These are phyloP conservation scores for Wickerhamomyces rabaulensis DNA, from an alignment of 805 yeast genomes.

Conservation along the genomic window DNA sequence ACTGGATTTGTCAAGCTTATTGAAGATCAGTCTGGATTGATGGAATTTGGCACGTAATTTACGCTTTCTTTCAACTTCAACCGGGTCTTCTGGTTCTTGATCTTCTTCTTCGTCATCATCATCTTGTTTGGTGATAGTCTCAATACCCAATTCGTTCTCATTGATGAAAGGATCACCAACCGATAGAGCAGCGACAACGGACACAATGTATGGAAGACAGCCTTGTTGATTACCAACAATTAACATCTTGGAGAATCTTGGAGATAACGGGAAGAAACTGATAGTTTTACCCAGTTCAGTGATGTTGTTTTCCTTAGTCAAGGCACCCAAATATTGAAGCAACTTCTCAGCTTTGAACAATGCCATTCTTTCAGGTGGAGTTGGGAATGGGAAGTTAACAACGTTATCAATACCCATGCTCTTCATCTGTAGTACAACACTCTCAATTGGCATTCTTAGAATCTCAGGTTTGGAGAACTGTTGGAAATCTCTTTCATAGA, in stretches of 20 bases:
- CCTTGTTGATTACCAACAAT: conserved; percentile 81
- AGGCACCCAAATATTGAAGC: conserved; percentile 72
- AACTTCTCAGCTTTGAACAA: conserved; percentile 63
- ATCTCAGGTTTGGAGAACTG: conserved; percentile 89
- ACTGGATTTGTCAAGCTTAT: conserved; percentile 63
- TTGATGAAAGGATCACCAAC: conserved; percentile 88
- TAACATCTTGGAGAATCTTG: conserved; percentile 87
- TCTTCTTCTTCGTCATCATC: conserved; percentile 27
- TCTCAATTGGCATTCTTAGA: conserved; percentile 91
- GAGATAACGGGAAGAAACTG: conserved; percentile 90
- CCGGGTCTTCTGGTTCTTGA: conserved; percentile 30
- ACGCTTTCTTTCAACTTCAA: conserved; percentile 31
- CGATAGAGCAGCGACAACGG: conserved; percentile 85
- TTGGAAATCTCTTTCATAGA: conserved; percentile 77
- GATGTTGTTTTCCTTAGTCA: conserved; percentile 46
- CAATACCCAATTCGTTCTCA: conserved; percentile 68
- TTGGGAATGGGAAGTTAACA: conserved; percentile 91
- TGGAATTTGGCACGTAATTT: conserved; percentile 45
- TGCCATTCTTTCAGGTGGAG: conserved; percentile 70
- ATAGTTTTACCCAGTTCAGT: conserved; percentile 80
- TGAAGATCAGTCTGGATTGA: conserved; percentile 55
- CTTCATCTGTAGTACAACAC: conserved; percentile 93
- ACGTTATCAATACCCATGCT: conserved; percentile 94
- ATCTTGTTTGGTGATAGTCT: conserved; percentile 8
- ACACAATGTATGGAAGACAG: conserved; percentile 84